Conservation (phyloP, 1,284 basidiomycete species). For the Thecaphora thlaspeos region DNA sequence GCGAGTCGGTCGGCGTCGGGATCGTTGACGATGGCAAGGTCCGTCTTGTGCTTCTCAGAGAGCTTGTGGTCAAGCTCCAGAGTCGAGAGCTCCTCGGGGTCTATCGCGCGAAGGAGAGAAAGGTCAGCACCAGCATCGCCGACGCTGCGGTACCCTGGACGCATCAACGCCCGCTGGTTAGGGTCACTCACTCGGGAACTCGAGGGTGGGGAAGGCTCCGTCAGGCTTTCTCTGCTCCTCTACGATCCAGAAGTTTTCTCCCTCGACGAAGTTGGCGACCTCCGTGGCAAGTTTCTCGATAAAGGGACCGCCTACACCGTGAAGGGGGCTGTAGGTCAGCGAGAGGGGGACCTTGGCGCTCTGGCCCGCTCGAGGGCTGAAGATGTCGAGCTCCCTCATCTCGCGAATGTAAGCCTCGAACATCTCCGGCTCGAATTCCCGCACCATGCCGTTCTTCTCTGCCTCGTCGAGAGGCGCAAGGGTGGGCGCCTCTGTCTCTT, state of each 20-base stretch:
- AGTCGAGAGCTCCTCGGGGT: slow-evolving; percentile 47
- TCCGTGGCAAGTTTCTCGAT: slow-evolving; percentile 26
- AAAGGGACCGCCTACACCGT: slow-evolving; percentile 44
- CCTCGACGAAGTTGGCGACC: slow-evolving; percentile 30
- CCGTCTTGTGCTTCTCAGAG: slow-evolving; percentile 35
- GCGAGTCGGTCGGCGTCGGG: slow-evolving; percentile 48
- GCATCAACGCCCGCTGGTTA: too few species aligned
- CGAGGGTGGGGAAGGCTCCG: slow-evolving; percentile 47
- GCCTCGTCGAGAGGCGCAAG: slow-evolving; percentile 15
- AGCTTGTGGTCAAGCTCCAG: slow-evolving; percentile 46
- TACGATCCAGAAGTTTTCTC: slow-evolving; percentile 34
- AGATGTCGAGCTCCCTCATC: slow-evolving; percentile 16
- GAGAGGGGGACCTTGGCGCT: slow-evolving; percentile 19
- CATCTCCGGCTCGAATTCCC: slow-evolving; percentile 26
- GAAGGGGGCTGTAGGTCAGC: slow-evolving; percentile 46
- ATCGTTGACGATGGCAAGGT: slow-evolving; percentile 48
- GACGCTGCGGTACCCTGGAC: too few species aligned
- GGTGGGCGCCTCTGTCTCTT: slow-evolving; percentile 11
- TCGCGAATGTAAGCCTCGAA: slow-evolving; percentile 37
- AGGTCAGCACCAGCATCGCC: too few species aligned
- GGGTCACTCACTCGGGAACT: slow-evolving; percentile 39
- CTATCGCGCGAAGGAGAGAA: too few species aligned
- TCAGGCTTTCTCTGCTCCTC: slow-evolving; percentile 44
- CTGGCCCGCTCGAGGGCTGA: slow-evolving; percentile 6
- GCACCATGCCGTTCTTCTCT: slow-evolving; percentile 16